A percentile compares a stretch with the other conserved stretches of the same genome.
These are phyloP conservation scores for Acephala macrosclerotiorum DNA, from an alignment of 2,329 filamentous ascomycete genomes.

Conservation along the genomic window DNA sequence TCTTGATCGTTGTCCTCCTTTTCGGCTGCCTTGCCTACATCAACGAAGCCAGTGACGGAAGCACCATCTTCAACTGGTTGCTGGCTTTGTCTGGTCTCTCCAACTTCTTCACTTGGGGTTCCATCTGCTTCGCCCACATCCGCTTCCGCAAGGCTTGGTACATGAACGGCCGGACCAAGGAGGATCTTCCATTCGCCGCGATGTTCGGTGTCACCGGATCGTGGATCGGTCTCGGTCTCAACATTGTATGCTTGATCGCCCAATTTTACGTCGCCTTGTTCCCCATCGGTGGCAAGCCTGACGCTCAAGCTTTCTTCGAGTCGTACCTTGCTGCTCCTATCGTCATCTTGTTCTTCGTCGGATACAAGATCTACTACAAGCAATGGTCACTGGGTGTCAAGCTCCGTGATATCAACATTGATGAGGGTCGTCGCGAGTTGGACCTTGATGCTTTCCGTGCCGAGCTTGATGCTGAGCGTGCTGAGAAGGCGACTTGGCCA, in stretches of 20 bases:
- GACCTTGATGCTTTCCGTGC: conserved; percentile 41
- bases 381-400: conserved; percentile 40
- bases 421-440: conserved; percentile 42
- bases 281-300: conserved; percentile 56
- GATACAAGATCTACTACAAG: conserved; percentile 67
- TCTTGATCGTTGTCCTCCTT: conserved; percentile 58
- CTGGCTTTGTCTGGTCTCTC: conserved; percentile 76
- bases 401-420: conserved; percentile 39
- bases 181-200: conserved; percentile 57
- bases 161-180: conserved; percentile 59
- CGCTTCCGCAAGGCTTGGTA: conserved; percentile 70
- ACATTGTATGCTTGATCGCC: conserved; percentile 72
- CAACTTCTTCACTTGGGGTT: conserved; percentile 79
- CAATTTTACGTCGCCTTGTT: conserved; percentile 51
- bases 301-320: conserved; percentile 48
- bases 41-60: conserved; percentile 51
- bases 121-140: conserved; percentile 70
- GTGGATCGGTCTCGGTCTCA: conserved; percentile 71
- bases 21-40: conserved; percentile 68
- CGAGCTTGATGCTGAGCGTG: conserved; percentile 42
- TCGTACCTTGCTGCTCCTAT: conserved; percentile 63
- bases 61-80: conserved; percentile 67
- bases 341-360: conserved; percentile 65
- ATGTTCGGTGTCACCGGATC: conserved; percentile 69
- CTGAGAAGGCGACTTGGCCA: conserved; percentile 39